Evolutionary conservation across 164 flowering plant species (phyloP).

Genomic region (Stephania yunnanensis): DNA sequence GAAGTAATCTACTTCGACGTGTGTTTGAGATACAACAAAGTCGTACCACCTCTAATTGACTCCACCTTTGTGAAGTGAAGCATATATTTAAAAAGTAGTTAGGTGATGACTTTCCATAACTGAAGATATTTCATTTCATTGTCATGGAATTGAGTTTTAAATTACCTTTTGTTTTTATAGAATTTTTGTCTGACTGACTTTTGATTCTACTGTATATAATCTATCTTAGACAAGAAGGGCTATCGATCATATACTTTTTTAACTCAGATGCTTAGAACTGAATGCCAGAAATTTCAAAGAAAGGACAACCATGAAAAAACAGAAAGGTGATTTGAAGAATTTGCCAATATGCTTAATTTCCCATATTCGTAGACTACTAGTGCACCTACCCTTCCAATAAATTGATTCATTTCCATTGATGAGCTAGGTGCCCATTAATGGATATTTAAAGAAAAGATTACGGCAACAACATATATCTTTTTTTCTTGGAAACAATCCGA

Average conservation of each 20-base stretch:
- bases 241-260: neutral
- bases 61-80: neutral
- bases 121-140: neutral
- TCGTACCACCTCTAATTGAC: neutral
- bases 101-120: neutral
- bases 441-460: no score
- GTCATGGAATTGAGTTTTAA: neutral
- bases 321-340: no score
- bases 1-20: neutral
- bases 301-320: no score
- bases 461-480: no score
- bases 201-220: neutral
- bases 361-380: no score
- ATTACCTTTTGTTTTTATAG: neutral
- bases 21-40: neutral
- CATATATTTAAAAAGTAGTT: neutral
- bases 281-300: no score
- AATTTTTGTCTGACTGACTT: conserved; percentile 4
- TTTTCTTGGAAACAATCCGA: no score
- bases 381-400: no score
- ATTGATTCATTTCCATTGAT: no score
- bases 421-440: no score
- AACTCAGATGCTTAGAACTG: neutral
- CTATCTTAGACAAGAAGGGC: neutral
- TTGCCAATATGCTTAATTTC: no score